phyloP scores from a whole-genome alignment of 164 flowering plant species.

The Tinospora cordifolia region DNA sequence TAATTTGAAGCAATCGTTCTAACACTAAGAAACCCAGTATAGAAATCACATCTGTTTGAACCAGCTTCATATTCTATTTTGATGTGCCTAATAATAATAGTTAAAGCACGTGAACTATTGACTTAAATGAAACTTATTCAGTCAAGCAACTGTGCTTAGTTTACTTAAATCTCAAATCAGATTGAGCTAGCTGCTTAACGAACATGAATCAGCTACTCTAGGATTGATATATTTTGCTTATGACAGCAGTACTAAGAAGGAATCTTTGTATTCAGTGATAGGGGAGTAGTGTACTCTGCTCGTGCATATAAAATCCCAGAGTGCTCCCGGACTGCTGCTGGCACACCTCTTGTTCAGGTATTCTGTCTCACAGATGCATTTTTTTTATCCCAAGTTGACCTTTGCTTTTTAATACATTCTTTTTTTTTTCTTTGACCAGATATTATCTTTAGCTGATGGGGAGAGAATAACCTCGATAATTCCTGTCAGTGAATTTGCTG shows the following conservation, averaged over 20 bases:
- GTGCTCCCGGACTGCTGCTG: constrained; percentile 82
- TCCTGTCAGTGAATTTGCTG: constrained; percentile 82
- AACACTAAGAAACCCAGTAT: no score
- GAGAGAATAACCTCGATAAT: constrained; percentile 92
- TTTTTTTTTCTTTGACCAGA: constrained; percentile 32
- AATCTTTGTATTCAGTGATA: constrained; percentile 52
- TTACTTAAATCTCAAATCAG: background rate
- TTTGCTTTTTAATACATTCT: background rate
- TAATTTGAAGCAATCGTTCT: no score
- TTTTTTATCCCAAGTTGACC: background rate
- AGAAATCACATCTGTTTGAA: no score
- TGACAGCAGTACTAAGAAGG: background rate
- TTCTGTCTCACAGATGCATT: background rate
- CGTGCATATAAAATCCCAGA: constrained; percentile 94
- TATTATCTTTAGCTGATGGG: constrained; percentile 79
- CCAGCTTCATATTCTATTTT: no score
- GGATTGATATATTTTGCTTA: background rate
- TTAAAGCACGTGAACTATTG: no score
- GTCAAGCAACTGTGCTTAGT: background rate
- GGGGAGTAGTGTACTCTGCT: constrained; percentile 82
- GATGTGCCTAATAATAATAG: no score
- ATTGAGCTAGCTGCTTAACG: background rate
- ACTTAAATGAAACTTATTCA: background rate
- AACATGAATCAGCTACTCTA: background rate
- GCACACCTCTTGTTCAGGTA: constrained; percentile 92